Conservation (phyloP, 225 moss, liverwort and hornwort genomes). For the Sphagnum tenellum region DNA sequence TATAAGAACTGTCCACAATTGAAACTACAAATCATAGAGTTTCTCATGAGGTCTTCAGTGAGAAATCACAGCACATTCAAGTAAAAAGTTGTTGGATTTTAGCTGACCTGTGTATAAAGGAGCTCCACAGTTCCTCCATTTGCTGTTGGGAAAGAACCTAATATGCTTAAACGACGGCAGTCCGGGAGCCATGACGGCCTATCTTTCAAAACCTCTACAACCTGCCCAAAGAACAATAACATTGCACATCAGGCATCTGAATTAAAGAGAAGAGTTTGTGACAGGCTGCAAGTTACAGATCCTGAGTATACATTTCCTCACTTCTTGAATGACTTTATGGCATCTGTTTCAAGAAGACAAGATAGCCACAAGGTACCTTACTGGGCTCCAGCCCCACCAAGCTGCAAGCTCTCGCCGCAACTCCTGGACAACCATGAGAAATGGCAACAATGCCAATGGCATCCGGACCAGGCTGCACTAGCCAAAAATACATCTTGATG, state of each 20-base stretch:
- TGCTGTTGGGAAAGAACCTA: conserved; percentile 78
- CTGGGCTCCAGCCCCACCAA: conserved; percentile 95
- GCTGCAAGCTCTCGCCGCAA: conserved; percentile 99
- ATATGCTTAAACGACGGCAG: conserved; percentile 45
- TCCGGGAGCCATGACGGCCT: conserved; percentile 50
- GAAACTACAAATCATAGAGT: too few relatives aligned
- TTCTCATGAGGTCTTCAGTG: too few relatives aligned
- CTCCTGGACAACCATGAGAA: conserved; percentile 95
- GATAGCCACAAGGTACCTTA: conserved; percentile 14
- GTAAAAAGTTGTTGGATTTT: conserved; percentile 8
- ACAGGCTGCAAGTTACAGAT: too few relatives aligned
- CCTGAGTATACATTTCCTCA: too few relatives aligned
- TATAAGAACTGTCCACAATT: too few relatives aligned
- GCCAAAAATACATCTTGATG: neutral
- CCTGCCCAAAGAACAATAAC: conserved; percentile 1
- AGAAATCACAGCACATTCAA: too few relatives aligned
- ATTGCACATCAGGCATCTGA: too few relatives aligned
- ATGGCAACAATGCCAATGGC: conserved; percentile 99
- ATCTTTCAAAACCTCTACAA: conserved; percentile 46
- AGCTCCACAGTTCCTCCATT: conserved; percentile 92
- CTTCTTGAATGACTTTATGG: too few relatives aligned
- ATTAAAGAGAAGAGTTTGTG: too few relatives aligned
- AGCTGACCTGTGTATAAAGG: conserved; percentile 83
- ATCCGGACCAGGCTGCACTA: conserved; percentile 99
- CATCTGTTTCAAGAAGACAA: too few relatives aligned